Base-by-base conservation (phyloP, 2,329 filamentous ascomycete genomes). In the Leptographium flavum region DNA sequence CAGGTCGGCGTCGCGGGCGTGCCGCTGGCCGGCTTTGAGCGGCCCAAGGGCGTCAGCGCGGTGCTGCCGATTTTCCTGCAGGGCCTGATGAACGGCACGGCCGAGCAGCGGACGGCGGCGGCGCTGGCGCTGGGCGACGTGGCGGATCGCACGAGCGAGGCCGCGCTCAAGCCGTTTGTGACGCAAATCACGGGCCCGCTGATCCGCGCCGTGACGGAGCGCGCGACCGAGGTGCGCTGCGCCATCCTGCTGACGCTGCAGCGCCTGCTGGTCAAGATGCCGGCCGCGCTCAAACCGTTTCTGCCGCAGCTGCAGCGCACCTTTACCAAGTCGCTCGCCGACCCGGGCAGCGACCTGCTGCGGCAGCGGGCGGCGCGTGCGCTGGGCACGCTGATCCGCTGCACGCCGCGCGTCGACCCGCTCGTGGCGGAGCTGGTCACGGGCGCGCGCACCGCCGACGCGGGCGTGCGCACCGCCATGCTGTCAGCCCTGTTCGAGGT, bases 131-230 rank as follows among this genome's bases (percentile, higher is more conserved):
- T 98, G 54, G 94, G 88, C 3, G 93, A 98, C 59, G 84, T 98
- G 53, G 83, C 96, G 52, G 92, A 96, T 65, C 80, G 92, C 47
- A 93, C 92, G 23, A 90, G 81, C 61, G 78, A 87, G 53, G 81
- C 87, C 48, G 81, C 88, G 19, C 70, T 98, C 50, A 93, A 92
- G 63, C 87, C 88, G 8, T 96, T 93, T 57, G 92, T 98, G 49
- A 95, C 90, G 27, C 88, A 95, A 58, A 95, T 98, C 55, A 96
- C 93, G 5, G 92, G 92, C 59, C 92, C 93, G 21, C 76, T 98
- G 45, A 98, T 98, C 62, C 85, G 92, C 74, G 90, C 96, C 21
- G 88, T 98, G 17, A 95, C 92, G 5, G 92, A 98, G 62, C 80
- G 90, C 50, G 94, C 92, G 3, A 87, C 87, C 3, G 93, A 98